phyloP scores from a whole-genome alignment of 805 yeast species.

The Schwanniomyces polymorphus region DNA sequence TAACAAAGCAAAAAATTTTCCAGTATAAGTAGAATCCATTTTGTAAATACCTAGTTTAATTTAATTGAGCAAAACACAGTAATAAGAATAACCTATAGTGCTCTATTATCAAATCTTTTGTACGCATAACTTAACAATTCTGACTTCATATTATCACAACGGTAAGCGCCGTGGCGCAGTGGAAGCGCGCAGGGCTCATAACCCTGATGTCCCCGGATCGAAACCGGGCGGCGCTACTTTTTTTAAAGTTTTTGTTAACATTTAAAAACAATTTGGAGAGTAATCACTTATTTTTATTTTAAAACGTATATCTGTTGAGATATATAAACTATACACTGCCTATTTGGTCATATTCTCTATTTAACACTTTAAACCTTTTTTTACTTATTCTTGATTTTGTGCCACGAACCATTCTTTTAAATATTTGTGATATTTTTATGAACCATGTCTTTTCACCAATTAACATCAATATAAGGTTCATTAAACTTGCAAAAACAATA shows the following conservation, averaged over 20 bases:
- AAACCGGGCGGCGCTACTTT: conserved; percentile 93
- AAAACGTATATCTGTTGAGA: too few species aligned
- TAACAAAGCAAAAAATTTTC: too few species aligned
- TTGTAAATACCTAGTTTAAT: too few species aligned
- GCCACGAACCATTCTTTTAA: conserved; percentile 33
- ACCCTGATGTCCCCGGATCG: conserved; percentile 98
- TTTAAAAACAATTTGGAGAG: too few species aligned
- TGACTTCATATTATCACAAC: too few species aligned
- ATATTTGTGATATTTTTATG: conserved; percentile 35
- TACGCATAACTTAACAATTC: too few species aligned
- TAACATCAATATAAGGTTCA: conserved; percentile 51
- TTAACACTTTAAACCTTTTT: conserved; percentile 40
- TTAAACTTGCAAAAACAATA: conserved; percentile 45
- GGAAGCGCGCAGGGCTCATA: conserved; percentile 99
- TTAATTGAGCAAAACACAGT: too few species aligned
- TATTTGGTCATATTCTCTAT: conserved; percentile 5
- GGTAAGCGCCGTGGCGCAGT: conserved; percentile 93
- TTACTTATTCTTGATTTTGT: conserved; percentile 27
- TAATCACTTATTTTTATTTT: too few species aligned
- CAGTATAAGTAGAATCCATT: too few species aligned
- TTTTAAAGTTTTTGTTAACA: too few species aligned
- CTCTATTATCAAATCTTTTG: too few species aligned
- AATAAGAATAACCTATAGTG: too few species aligned
- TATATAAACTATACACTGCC: neutral
- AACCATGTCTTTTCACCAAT: conserved; percentile 48